These are phyloP conservation scores for Lasiodiplodia hormozganensis DNA, from an alignment of 2,329 filamentous ascomycete species.

Conservation along the genomic window DNA sequence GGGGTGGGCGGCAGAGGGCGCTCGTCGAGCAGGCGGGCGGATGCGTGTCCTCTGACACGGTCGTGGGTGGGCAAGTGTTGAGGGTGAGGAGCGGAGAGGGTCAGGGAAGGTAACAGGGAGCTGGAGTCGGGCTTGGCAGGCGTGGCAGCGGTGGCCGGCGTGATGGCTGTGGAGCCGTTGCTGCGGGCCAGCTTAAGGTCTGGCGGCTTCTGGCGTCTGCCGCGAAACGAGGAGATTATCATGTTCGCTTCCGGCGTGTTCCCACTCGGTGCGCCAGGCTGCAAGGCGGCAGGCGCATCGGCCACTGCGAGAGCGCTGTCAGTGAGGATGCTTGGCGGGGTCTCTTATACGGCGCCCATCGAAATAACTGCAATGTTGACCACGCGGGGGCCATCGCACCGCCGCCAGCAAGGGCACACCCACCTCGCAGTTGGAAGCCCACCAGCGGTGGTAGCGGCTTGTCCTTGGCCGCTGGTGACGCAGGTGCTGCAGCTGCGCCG, in stretches of 20 bases:
- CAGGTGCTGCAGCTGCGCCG: not conserved
- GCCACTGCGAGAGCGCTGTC: constrained; percentile 23
- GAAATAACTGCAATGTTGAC: constrained; percentile 15
- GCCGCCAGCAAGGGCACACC: constrained; percentile 21
- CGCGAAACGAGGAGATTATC: constrained; percentile 42
- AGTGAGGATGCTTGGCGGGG: constrained; percentile 3
- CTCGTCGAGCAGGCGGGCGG: constrained; percentile 31
- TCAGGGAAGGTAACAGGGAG: constrained; percentile 29
- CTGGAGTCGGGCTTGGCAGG: constrained; percentile 33
- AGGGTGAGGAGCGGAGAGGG: constrained; percentile 30
- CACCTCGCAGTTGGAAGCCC: constrained; percentile 27
- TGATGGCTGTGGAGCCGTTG: constrained; percentile 47
- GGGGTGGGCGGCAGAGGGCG: constrained; percentile 38
- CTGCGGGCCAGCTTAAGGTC: constrained; percentile 42
- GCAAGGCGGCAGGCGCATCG: constrained; percentile 19
- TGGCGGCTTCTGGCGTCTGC: constrained; percentile 40
- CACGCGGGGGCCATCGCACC: constrained; percentile 13
- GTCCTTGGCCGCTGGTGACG: constrained; percentile 14
- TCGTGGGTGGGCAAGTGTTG: constrained; percentile 24
- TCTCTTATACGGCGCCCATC: constrained; percentile 14
- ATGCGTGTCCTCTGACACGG: constrained; percentile 8
- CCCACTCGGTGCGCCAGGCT: not conserved
- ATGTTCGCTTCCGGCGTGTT: constrained; percentile 33
- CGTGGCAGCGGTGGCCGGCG: constrained; percentile 39
- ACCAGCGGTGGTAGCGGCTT: constrained; percentile 21